These are phyloP conservation scores for Cystoderma amianthinum DNA, from an alignment of 768 basidiomycete genomes.

Conservation along the genomic window DNA sequence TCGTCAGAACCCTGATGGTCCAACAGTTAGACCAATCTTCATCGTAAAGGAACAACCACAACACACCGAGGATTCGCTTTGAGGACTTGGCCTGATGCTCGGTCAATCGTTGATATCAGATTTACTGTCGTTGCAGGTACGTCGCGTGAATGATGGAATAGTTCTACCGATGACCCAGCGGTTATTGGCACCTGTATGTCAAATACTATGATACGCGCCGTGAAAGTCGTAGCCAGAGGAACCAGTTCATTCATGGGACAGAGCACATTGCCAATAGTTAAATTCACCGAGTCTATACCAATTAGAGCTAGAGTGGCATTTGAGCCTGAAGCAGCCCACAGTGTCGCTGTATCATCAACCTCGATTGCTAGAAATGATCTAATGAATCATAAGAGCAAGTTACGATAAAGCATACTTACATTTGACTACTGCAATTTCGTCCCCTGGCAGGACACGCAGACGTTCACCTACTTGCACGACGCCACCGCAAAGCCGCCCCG, in stretches of 20 bases:
- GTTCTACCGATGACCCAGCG: conserved; percentile 83
- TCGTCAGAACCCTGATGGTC: conserved; percentile 68
- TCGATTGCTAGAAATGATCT: conserved; percentile 61
- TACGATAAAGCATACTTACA: conserved; percentile 30
- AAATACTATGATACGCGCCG: conserved; percentile 87
- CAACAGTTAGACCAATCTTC: conserved; percentile 1
- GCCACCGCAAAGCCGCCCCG: conserved; percentile 82
- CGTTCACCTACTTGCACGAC: conserved; percentile 90
- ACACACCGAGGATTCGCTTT: conserved; percentile 78
- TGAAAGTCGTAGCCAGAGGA: conserved; percentile 71
- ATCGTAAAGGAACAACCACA: too few species aligned
- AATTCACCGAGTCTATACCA: conserved; percentile 77
- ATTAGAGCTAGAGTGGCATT: conserved; percentile 85
- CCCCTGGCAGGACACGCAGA: conserved; percentile 83
- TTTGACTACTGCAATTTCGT: conserved; percentile 80
- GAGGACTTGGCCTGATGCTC: conserved; percentile 62
- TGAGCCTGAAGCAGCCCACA: conserved; percentile 88
- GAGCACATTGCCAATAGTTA: conserved; percentile 84
- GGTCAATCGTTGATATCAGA: conserved; percentile 73
- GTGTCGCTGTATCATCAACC: conserved; percentile 64
- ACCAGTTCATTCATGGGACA: conserved; percentile 70
- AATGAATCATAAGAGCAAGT: not conserved
- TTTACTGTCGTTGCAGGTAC: conserved; percentile 85
- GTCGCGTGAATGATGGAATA: conserved; percentile 92
- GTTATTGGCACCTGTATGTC: conserved; percentile 89